Evolutionary conservation across 2,329 filamentous ascomycete species (phyloP), one percentile per base, ranked within the genome.

Genomic region (Claviceps cyperi): DNA sequence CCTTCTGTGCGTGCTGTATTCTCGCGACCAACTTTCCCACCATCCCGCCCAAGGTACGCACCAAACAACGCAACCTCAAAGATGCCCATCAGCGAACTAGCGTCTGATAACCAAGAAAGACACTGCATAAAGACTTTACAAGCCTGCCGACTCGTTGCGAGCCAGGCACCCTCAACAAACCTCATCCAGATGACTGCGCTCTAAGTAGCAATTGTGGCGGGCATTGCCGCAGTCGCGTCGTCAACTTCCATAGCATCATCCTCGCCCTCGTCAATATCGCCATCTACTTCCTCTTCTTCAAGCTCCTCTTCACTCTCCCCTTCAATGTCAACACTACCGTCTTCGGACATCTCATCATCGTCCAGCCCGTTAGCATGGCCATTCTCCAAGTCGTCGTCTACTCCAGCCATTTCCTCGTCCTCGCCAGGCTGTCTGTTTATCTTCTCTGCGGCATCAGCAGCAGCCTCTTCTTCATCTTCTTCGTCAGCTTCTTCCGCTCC

Each of bases 401-500:
- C 78, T 39, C 83, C 84, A 46, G 76, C 84, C 85, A 91, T 90
- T 55, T 87, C 84, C 5, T 78, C 74, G 57, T 90, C 86, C 51
- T 84, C 83, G 43, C 75, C 79, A 21, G 43, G 37, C 13, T 44
- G 36, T 11, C 21, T 41, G 39, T 67, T 68, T 17, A 68, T 69
- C 49, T 75, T 70, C 51, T 74, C 59, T 9, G 64, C 66, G 5
- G 68, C 71, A 44, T 75, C 70, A 52, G 74, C 76, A 53, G 74
- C 70, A 22, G 71, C 62, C 28, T 70, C 79, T 38, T 75, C 77
- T 13, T 68, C 78, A n/a, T 77, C 80, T 49, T 81, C 82, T 48
- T 83, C 83, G 46, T 88, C 87, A 15, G 80, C 81, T 66, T 95
- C 91, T 50, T 97, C 92, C 21, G 86, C 88, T 54, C 91, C 92